Evolutionary conservation across 2,329 filamentous ascomycete species (phyloP).

Genomic region (Arthrobotrys entomopaga): DNA sequence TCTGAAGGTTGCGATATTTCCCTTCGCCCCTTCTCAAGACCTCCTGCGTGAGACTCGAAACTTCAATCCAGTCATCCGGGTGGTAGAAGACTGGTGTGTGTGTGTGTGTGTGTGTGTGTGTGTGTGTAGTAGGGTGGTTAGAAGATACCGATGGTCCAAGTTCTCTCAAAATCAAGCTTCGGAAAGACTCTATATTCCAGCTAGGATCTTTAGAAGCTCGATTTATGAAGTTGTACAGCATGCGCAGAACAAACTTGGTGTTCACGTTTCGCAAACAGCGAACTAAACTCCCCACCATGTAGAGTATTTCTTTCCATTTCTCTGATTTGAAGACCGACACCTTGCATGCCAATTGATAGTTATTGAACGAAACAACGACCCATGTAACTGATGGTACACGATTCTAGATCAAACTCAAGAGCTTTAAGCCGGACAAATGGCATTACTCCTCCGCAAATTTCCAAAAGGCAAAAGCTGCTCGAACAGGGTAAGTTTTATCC

Average conservation of each 20-base stretch:
- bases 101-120: too few species aligned
- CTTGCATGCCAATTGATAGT: too few species aligned
- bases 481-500: constrained; percentile 26
- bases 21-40: not conserved
- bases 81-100: too few species aligned
- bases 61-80: too few species aligned
- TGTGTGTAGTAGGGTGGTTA: too few species aligned
- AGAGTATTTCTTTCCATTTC: not conserved
- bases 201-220: not conserved
- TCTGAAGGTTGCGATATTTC: constrained; percentile 4
- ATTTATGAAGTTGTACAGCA: constrained; percentile 16
- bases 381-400: too few species aligned
- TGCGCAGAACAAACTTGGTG: constrained; percentile 20
- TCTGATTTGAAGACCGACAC: too few species aligned
- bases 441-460: constrained; percentile 41
- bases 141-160: constrained; percentile 2
- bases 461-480: constrained; percentile 23
- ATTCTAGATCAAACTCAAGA: too few species aligned
- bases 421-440: constrained; percentile 42
- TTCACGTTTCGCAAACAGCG: constrained; percentile 38
- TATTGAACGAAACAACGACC: too few species aligned
- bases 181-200: constrained; percentile 18
- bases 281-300: not conserved
- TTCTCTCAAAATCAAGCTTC: constrained; percentile 11
- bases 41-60: too few species aligned